A percentile compares a stretch with the other conserved stretches of the same genome.
Evolutionary conservation across 1,284 basidiomycete genomes (phyloP).

Genomic region (Leccinum subrobustum): DNA sequence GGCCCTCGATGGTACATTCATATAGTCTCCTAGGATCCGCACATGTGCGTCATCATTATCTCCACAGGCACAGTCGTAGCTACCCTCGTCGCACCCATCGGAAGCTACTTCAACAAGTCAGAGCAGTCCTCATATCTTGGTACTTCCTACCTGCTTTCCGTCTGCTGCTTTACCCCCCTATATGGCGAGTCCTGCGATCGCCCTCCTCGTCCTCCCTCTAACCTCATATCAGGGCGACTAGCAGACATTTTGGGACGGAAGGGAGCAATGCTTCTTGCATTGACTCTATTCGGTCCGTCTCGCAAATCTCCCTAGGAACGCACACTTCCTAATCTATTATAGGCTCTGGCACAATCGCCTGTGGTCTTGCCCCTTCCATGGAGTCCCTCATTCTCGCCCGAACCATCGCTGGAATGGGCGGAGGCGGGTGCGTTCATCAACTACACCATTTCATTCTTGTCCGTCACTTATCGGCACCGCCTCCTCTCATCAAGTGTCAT

Average conservation of each 20-base stretch:
- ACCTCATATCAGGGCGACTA: conserved; percentile 61
- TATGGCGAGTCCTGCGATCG: conserved; percentile 58
- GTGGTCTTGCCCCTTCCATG: conserved; percentile 85
- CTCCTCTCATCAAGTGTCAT: conserved; percentile 54
- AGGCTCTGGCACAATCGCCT: conserved; percentile 81
- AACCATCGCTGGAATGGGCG: conserved; percentile 86
- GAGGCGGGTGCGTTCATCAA: conserved; percentile 87
- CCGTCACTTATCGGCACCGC: conserved; percentile 35
- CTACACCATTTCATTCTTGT: conserved; percentile 67
- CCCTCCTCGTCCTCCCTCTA: conserved; percentile 15
- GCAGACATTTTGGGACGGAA: conserved; percentile 87
- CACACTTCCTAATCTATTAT: conserved; percentile 21
- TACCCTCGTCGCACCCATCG: conserved; percentile 75
- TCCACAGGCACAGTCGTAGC: conserved; percentile 71
- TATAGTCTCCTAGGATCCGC: background rate
- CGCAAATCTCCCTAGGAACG: conserved; percentile 15
- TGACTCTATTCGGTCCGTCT: conserved; percentile 73
- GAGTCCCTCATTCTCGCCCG: conserved; percentile 75
- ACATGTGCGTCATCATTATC: background rate
- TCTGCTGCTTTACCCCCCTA: conserved; percentile 89
- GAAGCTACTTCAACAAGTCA: conserved; percentile 75
- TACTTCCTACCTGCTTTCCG: conserved; percentile 82
- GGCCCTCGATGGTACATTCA: conserved; percentile 66
- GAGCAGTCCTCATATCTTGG: conserved; percentile 85
- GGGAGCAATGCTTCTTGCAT: conserved; percentile 78